Conservation (phyloP, 2,329 filamentous ascomycete genomes). For the Beauveria varroae region DNA sequence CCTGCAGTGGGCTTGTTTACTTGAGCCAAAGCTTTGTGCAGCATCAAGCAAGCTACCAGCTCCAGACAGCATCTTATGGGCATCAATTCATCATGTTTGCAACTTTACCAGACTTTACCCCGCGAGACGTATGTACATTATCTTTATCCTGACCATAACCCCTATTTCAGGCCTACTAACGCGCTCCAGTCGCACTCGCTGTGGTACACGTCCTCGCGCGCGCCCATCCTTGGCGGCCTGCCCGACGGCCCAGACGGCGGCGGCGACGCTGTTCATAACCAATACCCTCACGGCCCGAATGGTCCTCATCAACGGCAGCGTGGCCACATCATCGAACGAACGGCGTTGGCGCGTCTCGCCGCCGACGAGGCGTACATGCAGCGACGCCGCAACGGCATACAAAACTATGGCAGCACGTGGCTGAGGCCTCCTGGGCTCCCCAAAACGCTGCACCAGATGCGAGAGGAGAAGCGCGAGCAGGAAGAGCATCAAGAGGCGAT, state of each 20-base stretch:
- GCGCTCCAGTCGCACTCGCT: slow-evolving; percentile 57
- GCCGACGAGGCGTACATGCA: slow-evolving; percentile 72
- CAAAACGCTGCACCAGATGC: slow-evolving; percentile 85
- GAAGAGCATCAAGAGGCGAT: slow-evolving; percentile 76
- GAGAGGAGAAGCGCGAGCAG: slow-evolving; percentile 81
- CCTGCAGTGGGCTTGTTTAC: not conserved
- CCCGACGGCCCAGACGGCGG: slow-evolving; percentile 24
- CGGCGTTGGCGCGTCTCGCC: slow-evolving; percentile 60
- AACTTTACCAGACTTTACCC: slow-evolving; percentile 30
- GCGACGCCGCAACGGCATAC: slow-evolving; percentile 71
- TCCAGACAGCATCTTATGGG: not conserved
- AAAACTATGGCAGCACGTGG: slow-evolving; percentile 84
- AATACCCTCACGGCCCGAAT: slow-evolving; percentile 15
- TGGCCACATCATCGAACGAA: slow-evolving; percentile 44
- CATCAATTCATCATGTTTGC: slow-evolving; percentile 4
- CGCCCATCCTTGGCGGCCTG: slow-evolving; percentile 32
- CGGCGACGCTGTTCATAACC: slow-evolving; percentile 18
- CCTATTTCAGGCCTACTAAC: not conserved
- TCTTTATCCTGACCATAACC: not conserved
- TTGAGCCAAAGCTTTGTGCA: not conserved
- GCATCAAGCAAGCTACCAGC: not conserved
- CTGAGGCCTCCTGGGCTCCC: slow-evolving; percentile 78
- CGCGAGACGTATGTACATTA: slow-evolving; percentile 55
- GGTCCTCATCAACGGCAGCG: slow-evolving; percentile 14
- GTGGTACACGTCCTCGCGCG: slow-evolving; percentile 63